phyloP scores from a whole-genome alignment of 257 asterid species.

The Striga asiatica region DNA sequence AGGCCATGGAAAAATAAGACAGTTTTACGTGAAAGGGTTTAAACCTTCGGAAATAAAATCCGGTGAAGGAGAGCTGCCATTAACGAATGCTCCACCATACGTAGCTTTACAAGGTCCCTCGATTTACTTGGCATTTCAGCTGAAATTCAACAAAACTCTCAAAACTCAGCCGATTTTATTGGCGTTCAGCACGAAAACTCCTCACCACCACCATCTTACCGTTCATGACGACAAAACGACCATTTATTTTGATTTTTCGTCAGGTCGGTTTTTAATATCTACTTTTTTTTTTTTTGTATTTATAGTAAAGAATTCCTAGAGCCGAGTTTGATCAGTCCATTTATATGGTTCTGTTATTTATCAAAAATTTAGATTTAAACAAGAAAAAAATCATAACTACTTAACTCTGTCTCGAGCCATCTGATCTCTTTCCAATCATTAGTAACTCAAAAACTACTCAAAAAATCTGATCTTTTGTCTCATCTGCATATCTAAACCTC shows the following conservation, averaged over 20 bases:
- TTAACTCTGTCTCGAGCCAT: too few relatives aligned
- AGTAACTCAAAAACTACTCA: background rate
- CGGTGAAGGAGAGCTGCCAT: constrained; percentile 63
- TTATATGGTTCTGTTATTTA: too few relatives aligned
- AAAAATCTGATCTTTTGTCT: too few relatives aligned
- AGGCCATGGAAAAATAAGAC: constrained; percentile 68
- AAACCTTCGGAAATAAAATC: constrained; percentile 52
- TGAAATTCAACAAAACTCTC: constrained; percentile 45
- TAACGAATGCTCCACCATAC: constrained; percentile 67
- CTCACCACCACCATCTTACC: constrained; percentile 71
- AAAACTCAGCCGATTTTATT: constrained; percentile 56
- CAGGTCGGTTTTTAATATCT: constrained; percentile 29
- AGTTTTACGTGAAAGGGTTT: constrained; percentile 55
- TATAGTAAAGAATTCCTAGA: too few relatives aligned
- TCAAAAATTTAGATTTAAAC: too few relatives aligned
- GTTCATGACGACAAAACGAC: constrained; percentile 69
- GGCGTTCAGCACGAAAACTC: constrained; percentile 62
- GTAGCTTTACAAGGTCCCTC: constrained; percentile 50
- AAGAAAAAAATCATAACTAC: too few relatives aligned
- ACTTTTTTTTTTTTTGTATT: background rate
- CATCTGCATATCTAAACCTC: background rate
- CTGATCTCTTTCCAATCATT: too few relatives aligned
- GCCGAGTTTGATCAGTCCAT: too few relatives aligned
- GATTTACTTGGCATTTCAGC: constrained; percentile 72
- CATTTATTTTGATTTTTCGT: constrained; percentile 53